Evolutionary conservation across 2,329 filamentous ascomycete species (phyloP).

Genomic region (Ascochyta lentis): DNA sequence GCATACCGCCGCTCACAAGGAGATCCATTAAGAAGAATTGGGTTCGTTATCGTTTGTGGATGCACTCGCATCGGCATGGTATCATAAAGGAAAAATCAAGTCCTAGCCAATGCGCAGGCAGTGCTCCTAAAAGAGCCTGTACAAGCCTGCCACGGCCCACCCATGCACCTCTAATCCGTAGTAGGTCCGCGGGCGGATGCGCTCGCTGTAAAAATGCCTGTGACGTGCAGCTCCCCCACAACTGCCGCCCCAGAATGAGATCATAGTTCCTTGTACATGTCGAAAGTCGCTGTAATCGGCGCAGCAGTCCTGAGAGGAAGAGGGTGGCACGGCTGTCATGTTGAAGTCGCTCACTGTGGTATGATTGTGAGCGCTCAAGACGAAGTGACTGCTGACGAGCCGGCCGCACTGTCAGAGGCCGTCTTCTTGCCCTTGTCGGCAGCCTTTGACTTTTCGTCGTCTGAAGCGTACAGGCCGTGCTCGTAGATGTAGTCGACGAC

Average conservation of each 20-base stretch:
- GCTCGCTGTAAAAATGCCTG: conserved; percentile 15
- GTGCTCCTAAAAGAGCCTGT: conserved; percentile 8
- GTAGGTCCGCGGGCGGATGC: conserved; percentile 9
- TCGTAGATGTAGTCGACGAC: conserved; percentile 51
- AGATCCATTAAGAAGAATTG: neutral
- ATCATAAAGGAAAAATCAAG: conserved; percentile 33
- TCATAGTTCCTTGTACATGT: neutral
- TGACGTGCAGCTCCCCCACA: conserved; percentile 9
- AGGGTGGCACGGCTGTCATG: conserved; percentile 11
- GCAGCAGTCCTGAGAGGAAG: conserved; percentile 29
- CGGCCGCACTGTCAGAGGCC: conserved; percentile 27
- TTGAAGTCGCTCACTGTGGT: neutral
- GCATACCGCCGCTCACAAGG: neutral
- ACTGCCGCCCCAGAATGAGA: conserved; percentile 10
- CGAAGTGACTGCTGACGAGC: conserved; percentile 28
- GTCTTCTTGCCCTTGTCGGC: conserved; percentile 41
- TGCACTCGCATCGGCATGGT: conserved; percentile 39
- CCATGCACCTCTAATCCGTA: conserved; percentile 19
- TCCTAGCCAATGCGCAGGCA: conserved; percentile 13
- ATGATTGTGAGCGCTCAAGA: conserved; percentile 17
- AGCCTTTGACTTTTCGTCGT: conserved; percentile 46
- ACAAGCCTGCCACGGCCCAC: conserved; percentile 31
- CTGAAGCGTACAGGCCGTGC: conserved; percentile 48
- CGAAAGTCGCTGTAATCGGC: conserved; percentile 8
- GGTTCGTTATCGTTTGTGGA: conserved; percentile 15